Conservation (phyloP, 345 rosid genomes). For the Acer campestre region DNA sequence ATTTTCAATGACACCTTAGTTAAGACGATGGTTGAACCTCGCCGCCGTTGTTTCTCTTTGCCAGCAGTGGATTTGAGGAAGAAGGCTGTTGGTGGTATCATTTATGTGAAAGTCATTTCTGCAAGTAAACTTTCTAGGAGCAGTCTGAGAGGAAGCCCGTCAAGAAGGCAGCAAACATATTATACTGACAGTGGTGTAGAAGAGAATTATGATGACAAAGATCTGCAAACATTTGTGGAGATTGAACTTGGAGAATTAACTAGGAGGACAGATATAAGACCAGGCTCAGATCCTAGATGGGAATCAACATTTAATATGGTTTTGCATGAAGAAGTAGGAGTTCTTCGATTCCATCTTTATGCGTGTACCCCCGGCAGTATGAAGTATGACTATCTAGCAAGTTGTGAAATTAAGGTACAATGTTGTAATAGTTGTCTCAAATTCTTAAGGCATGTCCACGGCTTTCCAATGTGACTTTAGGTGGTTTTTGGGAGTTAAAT, state of each 20-base stretch:
- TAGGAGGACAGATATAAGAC: conserved; percentile 62
- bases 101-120: conserved; percentile 74
- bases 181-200: conserved; percentile 35
- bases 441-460: neutral
- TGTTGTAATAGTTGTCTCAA: neutral
- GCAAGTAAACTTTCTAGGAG: conserved; percentile 64
- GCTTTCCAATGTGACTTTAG: neutral
- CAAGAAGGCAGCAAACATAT: conserved; percentile 47
- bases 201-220: conserved; percentile 48
- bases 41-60: conserved; percentile 72
- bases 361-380: conserved; percentile 60
- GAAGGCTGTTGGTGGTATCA: conserved; percentile 78
- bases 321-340: conserved; percentile 79
- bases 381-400: conserved; percentile 68
- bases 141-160: conserved; percentile 61
- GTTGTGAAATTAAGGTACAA: conserved; percentile 92
- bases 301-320: conserved; percentile 91
- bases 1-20: conserved; percentile 75
- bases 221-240: conserved; percentile 83
- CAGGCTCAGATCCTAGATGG: conserved; percentile 75
- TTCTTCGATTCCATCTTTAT: conserved; percentile 67
- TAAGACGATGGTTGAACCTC: conserved; percentile 96
- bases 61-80: conserved; percentile 80
- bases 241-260: conserved; percentile 84
- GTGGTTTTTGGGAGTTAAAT: conserved; percentile 12